Conservation (phyloP, 208 protist species). For the Acanthamoeba quina region DNA sequence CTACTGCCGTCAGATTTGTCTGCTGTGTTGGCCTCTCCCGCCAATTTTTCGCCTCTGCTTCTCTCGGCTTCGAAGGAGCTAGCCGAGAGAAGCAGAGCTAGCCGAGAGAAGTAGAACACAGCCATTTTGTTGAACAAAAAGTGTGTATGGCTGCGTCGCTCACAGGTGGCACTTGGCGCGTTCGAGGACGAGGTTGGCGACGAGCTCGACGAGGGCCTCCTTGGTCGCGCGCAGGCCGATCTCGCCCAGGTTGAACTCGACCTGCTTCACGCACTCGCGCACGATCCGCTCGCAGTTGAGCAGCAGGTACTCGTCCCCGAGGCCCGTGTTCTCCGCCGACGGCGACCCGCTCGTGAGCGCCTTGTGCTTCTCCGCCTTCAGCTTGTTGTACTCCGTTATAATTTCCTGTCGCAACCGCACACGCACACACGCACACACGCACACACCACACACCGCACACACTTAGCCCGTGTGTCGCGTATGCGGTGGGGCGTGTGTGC, state of each 20-base stretch:
- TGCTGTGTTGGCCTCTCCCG: too few species aligned
- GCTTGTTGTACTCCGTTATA: slow-evolving; percentile 64
- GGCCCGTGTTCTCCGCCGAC: background rate
- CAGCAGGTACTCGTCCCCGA: slow-evolving; percentile 13
- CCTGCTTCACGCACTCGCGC: slow-evolving; percentile 56
- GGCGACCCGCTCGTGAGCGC: background rate
- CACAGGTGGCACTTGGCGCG: background rate
- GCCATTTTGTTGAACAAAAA: too few species aligned
- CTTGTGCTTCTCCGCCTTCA: slow-evolving; percentile 10
- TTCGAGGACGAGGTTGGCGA: slow-evolving; percentile 55
- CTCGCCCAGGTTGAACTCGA: slow-evolving; percentile 60
- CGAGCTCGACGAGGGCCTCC: slow-evolving; percentile 30
- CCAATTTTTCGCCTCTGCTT: too few species aligned
- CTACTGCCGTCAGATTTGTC: too few species aligned
- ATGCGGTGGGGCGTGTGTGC: background rate
- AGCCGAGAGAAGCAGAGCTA: too few species aligned
- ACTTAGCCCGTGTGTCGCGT: too few species aligned
- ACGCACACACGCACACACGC: too few species aligned
- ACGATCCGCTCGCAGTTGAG: slow-evolving; percentile 50
- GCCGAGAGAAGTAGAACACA: too few species aligned
- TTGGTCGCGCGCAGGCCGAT: slow-evolving; percentile 10
- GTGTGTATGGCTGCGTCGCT: too few species aligned
- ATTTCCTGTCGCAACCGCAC: background rate
- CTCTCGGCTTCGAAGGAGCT: too few species aligned
- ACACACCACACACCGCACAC: too few species aligned